Base-by-base conservation (phyloP, 129 eudicot species). In the Solidago caesia region DNA sequence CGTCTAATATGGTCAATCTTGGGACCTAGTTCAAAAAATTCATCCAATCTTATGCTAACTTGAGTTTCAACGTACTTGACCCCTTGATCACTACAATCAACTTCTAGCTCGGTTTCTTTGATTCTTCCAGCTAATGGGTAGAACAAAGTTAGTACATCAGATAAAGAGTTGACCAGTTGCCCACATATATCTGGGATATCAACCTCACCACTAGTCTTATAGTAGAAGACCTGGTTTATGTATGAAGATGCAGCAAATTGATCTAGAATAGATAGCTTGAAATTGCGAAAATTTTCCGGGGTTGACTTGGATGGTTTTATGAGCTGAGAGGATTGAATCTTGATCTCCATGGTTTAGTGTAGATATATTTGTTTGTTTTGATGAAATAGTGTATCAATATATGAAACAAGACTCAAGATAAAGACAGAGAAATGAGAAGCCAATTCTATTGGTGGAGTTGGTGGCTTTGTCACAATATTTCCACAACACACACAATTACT, bases 81-180 rank as follows among this genome's bases (percentile, higher is more conserved):
- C 47, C 91, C 91, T 44, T 71, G 75, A 67, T 81, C 88, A 14
- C 72, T 80, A n/a, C 93, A 88, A 44, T 88, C 83, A 27, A 85
- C 77, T 1, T 48, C 62, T 5, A 29, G 67, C 68, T 52, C 71
- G 15, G 77, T 82, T 55, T 58, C 53, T 16, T 65, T 46, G 45
- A 83, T 63, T 72, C 82, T 75, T 7, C 89, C 89, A 0, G 89
- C 86, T 49, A 88, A 68, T 1, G 89, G 93, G 72, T 88, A 85
- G 27, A 80, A 83, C 12, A 48, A 64, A 52, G 75, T 67, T 51
- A 88, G 70, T 33, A 73, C 77, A n/a, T 88, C 77, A 1, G 93
- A 80, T 14, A 88, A 69, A 3, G 89, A 83, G n/a, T 25, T 75
- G 68, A 65, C 83, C 25, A 88, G 78, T 39, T 62, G 71, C 57